Conservation (phyloP, 2,329 filamentous ascomycete species). For the Fusarium compactum region DNA sequence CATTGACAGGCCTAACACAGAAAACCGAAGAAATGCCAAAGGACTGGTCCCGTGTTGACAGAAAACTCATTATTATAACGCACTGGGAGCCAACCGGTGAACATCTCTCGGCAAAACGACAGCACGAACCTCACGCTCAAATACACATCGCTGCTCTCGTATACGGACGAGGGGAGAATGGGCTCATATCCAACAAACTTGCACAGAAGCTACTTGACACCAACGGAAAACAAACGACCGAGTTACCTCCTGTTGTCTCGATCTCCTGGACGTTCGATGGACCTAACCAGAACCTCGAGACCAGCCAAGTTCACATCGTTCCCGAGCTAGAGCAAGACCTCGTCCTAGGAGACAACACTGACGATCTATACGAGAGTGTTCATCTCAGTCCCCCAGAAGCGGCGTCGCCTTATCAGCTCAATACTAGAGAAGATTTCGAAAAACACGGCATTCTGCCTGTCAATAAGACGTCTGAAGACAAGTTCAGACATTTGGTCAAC, state of each 20-base stretch:
- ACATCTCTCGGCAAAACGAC: neutral
- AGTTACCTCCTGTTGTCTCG: neutral
- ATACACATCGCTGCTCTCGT: constrained; percentile 9
- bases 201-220: constrained; percentile 2
- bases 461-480: constrained; percentile 16
- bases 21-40: constrained; percentile 21
- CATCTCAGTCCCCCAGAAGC: neutral
- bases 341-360: constrained; percentile 7
- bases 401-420: neutral
- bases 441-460: constrained; percentile 3
- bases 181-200: constrained; percentile 13
- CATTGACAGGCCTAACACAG: neutral
- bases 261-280: constrained; percentile 14
- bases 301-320: constrained; percentile 12
- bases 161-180: neutral
- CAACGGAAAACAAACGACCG: neutral
- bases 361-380: constrained; percentile 15
- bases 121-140: neutral
- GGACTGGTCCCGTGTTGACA: neutral
- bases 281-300: constrained; percentile 5
- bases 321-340: constrained; percentile 22
- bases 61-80: constrained; percentile 4
- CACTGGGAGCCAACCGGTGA: neutral
- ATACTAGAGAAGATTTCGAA: neutral
- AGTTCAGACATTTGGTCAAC: neutral